A percentile compares a stretch with the other conserved stretches of the same genome.
Evolutionary conservation across 2,329 filamentous ascomycete genomes (phyloP).

Genomic region (Phialophora tarda): DNA sequence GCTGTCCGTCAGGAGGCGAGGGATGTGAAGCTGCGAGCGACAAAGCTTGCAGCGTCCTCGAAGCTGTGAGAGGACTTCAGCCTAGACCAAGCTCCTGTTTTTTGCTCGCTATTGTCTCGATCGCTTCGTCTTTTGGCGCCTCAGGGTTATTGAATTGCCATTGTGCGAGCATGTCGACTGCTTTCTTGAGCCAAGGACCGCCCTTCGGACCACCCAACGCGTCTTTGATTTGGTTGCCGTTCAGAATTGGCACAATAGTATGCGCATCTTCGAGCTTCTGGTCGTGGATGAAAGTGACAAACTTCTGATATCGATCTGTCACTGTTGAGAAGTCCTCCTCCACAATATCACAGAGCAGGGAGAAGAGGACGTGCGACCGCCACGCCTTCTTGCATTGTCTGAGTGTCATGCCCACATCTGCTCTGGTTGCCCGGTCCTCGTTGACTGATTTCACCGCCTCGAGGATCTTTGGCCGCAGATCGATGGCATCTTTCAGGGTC

Average conservation of each 20-base stretch:
- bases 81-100: constrained; percentile 58
- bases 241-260: constrained; percentile 64
- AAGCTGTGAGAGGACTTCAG: constrained; percentile 34
- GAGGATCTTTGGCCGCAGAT: constrained; percentile 30
- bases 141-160: constrained; percentile 82
- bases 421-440: constrained; percentile 32
- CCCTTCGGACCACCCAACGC: constrained; percentile 70
- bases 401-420: constrained; percentile 38
- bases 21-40: constrained; percentile 55
- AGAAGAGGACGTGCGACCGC: constrained; percentile 37
- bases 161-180: constrained; percentile 77
- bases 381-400: constrained; percentile 37
- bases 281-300: constrained; percentile 59
- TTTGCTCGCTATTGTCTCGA: constrained; percentile 60
- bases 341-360: constrained; percentile 33
- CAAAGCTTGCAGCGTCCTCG: constrained; percentile 28
- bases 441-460: constrained; percentile 22
- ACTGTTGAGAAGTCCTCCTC: constrained; percentile 24
- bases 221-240: constrained; percentile 74
- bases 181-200: constrained; percentile 82
- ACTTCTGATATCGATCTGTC: constrained; percentile 54
- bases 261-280: constrained; percentile 58
- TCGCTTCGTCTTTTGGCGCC: constrained; percentile 34
- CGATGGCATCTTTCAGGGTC: constrained; percentile 39
- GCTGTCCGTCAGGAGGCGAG: constrained; percentile 73